phyloP scores from a whole-genome alignment of 805 yeast genomes.

The Metschnikowia corniflorae region DNA sequence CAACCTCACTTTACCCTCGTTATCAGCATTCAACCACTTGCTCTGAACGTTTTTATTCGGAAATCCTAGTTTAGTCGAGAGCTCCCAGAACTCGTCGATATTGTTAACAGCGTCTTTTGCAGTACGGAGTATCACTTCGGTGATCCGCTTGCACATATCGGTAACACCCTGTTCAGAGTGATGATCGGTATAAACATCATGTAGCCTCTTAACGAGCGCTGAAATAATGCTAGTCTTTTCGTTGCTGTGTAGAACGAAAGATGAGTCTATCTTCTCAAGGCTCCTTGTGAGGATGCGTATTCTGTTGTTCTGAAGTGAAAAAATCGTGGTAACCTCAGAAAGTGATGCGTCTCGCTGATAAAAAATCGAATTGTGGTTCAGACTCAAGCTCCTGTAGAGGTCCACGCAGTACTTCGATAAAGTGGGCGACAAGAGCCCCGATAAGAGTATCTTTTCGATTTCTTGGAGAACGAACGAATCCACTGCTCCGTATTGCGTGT shows the following conservation, averaged over 20 bases:
- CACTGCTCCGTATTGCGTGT: conserved; percentile 21
- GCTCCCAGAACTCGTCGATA: conserved; percentile 18
- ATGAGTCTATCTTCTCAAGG: conserved; percentile 18
- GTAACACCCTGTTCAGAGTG: conserved; percentile 22
- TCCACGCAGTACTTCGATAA: conserved; percentile 26
- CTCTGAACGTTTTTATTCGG: conserved; percentile 21
- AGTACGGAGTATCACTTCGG: conserved; percentile 22
- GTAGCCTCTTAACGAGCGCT: conserved; percentile 22
- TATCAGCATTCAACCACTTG: conserved; percentile 23
- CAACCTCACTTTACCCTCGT: conserved; percentile 22
- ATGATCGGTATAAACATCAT: conserved; percentile 26
- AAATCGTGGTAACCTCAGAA: conserved; percentile 18
- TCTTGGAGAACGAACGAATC: conserved; percentile 13
- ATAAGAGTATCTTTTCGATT: conserved; percentile 20
- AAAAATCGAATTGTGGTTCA: conserved; percentile 18
- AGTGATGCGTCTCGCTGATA: conserved; percentile 16
- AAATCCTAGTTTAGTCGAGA: conserved; percentile 27
- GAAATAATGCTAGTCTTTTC: conserved; percentile 18
- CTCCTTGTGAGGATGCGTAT: conserved; percentile 19
- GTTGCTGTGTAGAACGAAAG: conserved; percentile 1
- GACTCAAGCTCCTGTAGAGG: conserved; percentile 20
- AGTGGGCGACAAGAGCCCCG: conserved; percentile 23
- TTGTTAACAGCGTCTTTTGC: conserved; percentile 13
- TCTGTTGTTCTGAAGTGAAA: conserved; percentile 20
- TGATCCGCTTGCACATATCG: conserved; percentile 29